These are phyloP conservation scores for Triangularia setosa DNA, from an alignment of 2,329 filamentous ascomycete species.

Conservation along the genomic window DNA sequence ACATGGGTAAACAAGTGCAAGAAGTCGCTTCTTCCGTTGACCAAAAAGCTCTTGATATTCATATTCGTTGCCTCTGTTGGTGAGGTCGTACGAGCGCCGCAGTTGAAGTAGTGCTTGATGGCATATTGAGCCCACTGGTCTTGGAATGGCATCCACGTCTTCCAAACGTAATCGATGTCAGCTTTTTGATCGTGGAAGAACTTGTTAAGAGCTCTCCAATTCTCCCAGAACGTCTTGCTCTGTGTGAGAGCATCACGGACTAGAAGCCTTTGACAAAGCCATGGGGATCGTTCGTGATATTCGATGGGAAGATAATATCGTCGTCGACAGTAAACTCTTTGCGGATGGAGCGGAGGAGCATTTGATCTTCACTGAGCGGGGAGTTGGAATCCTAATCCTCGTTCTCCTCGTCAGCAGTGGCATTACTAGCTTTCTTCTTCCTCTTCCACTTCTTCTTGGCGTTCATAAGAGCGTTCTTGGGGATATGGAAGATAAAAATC, in stretches of 20 bases:
- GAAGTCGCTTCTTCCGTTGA: not conserved
- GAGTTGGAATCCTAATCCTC: too few relatives aligned
- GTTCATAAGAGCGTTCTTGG: too few relatives aligned
- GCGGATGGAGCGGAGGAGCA: not conserved
- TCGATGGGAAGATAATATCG: not conserved
- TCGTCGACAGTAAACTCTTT: not conserved
- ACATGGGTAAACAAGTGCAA: not conserved
- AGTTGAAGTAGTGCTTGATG: constrained; percentile 2
- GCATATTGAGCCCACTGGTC: constrained; percentile 5
- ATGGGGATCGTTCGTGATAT: not conserved
- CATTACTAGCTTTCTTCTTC: too few relatives aligned
- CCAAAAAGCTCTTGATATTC: constrained; percentile 9
- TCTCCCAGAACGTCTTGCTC: not conserved
- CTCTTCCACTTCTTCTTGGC: too few relatives aligned
- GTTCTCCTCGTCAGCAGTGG: too few relatives aligned
- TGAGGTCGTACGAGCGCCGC: constrained; percentile 1
- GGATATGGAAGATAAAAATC: not conserved
- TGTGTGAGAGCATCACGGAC: not conserved
- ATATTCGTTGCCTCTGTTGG: constrained; percentile 6
- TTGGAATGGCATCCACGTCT: not conserved
- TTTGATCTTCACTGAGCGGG: not conserved
- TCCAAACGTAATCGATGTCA: not conserved
- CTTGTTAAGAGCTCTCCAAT: not conserved
- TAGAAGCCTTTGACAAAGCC: not conserved
- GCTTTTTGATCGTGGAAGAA: not conserved